Conservation (phyloP, 345 rosid genomes). For the Populus nigra region DNA sequence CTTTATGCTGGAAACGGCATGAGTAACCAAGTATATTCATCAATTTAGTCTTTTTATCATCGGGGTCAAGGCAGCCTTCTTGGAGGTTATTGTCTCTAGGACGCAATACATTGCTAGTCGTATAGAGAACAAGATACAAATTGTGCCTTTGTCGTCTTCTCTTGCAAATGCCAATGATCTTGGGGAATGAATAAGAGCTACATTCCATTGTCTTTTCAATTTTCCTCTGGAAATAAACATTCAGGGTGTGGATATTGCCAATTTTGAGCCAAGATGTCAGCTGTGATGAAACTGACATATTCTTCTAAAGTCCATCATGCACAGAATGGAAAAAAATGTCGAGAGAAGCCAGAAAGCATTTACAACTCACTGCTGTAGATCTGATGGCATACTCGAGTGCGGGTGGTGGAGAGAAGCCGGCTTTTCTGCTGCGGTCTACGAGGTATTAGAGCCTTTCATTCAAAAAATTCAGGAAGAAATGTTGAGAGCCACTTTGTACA, state of each 20-base stretch:
- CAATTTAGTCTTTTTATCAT: conserved; percentile 82
- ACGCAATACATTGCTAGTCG: conserved; percentile 87
- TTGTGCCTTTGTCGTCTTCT: conserved; percentile 88
- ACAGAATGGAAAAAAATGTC: conserved; percentile 67
- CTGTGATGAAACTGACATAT: conserved; percentile 83
- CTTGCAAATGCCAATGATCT: conserved; percentile 94
- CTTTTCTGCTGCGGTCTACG: too few species aligned
- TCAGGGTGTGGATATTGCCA: conserved; percentile 79
- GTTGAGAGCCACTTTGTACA: too few species aligned
- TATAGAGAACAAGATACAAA: conserved; percentile 70
- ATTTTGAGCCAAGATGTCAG: conserved; percentile 57
- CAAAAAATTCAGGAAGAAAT: too few species aligned
- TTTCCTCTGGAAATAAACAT: conserved; percentile 87
- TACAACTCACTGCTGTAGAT: too few species aligned
- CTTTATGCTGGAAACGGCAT: conserved; percentile 79
- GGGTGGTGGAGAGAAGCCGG: too few species aligned
- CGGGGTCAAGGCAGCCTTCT: conserved; percentile 89
- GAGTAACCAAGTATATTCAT: conserved; percentile 57
- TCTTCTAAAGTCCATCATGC: conserved; percentile 78
- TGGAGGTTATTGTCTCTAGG: conserved; percentile 92
- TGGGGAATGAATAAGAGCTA: conserved; percentile 92
- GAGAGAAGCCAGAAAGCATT: conserved; percentile 8
- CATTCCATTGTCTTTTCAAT: conserved; percentile 84
- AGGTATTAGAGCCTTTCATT: too few species aligned
- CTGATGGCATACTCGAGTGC: too few species aligned